Evolutionary conservation across 1,284 basidiomycete genomes (phyloP).

Genomic region (Microbotryum scabiosae): DNA sequence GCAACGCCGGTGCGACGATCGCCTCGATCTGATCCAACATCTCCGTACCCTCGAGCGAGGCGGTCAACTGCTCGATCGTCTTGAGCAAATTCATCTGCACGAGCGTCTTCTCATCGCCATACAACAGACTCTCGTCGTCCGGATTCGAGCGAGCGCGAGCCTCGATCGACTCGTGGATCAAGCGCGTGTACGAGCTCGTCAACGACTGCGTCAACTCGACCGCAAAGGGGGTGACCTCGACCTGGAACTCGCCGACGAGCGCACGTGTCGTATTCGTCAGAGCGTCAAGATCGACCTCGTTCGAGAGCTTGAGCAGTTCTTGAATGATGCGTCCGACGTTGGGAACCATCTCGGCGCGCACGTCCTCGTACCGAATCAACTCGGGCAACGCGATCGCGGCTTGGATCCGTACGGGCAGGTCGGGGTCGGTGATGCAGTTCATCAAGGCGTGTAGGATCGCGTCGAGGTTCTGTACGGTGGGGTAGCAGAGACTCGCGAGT

Average conservation of each 20-base stretch:
- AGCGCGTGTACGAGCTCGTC: constrained; percentile 68
- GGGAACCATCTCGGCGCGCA: constrained; percentile 62
- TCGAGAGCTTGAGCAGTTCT: constrained; percentile 73
- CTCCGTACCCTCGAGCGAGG: constrained; percentile 60
- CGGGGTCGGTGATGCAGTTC: constrained; percentile 47
- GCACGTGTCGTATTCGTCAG: constrained; percentile 71
- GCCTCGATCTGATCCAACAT: constrained; percentile 72
- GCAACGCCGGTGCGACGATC: constrained; percentile 67
- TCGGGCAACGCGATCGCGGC: constrained; percentile 72
- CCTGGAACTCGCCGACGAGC: constrained; percentile 76
- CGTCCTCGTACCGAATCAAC: constrained; percentile 55
- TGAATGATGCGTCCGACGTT: constrained; percentile 81
- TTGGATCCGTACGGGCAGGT: constrained; percentile 75
- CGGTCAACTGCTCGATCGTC: constrained; percentile 48
- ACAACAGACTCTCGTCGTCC: constrained; percentile 11
- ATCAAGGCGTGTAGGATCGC: constrained; percentile 57
- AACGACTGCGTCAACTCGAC: constrained; percentile 69
- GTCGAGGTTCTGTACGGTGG: constrained; percentile 49
- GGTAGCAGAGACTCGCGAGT: neutral
- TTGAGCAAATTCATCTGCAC: constrained; percentile 40
- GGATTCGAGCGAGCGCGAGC: constrained; percentile 43
- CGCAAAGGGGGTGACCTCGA: constrained; percentile 75
- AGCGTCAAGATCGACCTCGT: constrained; percentile 81
- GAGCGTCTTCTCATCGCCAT: constrained; percentile 35
- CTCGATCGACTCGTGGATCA: constrained; percentile 55